Evolutionary conservation across 2,329 filamentous ascomycete species (phyloP).

Genomic region (Gnomoniopsis smithogilvyi): DNA sequence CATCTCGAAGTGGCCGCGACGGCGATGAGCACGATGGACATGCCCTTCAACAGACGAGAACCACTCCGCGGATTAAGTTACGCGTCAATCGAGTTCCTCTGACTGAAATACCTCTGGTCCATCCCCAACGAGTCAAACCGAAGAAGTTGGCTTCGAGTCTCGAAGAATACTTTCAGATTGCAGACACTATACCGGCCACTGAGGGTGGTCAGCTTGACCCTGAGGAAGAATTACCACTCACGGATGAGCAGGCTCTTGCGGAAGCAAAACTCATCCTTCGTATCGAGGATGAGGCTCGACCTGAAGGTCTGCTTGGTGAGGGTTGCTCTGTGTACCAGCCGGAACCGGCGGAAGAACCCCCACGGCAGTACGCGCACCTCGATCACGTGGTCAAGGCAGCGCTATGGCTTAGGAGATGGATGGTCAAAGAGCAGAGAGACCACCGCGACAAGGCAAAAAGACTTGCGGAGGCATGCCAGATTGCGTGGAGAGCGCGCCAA

Average conservation of each 20-base stretch:
- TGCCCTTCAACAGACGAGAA: constrained; percentile 12
- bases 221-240: constrained; percentile 56
- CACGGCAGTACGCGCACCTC: constrained; percentile 77
- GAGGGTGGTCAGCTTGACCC: constrained; percentile 53
- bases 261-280: constrained; percentile 69
- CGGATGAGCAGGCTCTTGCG: constrained; percentile 57
- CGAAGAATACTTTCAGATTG: constrained; percentile 54
- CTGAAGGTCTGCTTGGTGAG: constrained; percentile 71
- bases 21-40: constrained; percentile 25
- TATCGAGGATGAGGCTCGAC: constrained; percentile 69
- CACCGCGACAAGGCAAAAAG: constrained; percentile 77
- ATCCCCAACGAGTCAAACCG: constrained; percentile 55
- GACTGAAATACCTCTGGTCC: constrained; percentile 54
- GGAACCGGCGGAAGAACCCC: constrained; percentile 69
- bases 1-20: constrained; percentile 27
- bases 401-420: constrained; percentile 74
- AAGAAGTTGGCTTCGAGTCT: constrained; percentile 53
- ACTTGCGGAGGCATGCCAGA: constrained; percentile 73
- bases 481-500: constrained; percentile 70
- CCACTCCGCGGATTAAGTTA: constrained; percentile 9
- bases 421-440: constrained; percentile 73
- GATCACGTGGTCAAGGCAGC: constrained; percentile 83
- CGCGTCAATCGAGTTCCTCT: constrained; percentile 28
- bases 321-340: constrained; percentile 71
- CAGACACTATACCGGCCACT: constrained; percentile 49